Evolutionary conservation across 164 flowering plant species (phyloP), one percentile per base, ranked within the genome.

Genomic region (Houttuynia cordata): DNA sequence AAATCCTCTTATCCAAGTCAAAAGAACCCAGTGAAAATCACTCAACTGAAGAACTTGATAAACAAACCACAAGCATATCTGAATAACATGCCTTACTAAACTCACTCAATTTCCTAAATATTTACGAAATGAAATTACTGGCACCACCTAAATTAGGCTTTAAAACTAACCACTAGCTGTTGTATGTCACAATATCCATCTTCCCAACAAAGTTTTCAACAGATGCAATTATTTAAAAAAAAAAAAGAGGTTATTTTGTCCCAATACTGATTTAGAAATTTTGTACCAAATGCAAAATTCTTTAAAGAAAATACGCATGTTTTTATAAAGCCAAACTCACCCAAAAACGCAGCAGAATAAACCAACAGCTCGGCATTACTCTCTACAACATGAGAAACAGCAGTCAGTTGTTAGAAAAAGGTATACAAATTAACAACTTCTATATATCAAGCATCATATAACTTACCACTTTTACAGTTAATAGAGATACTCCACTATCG

Each of bases 311-410:
- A 13, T 8, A 8, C 34, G 4, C 6, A 30, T 6, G 37, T 30
- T 30, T 30, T 30, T 30, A 30, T 30, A 56, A 30, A 58, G 25
- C 52, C 47, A 41, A 39, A 79, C 99, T 84, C 69, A 94, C 97
- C 99, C 99, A 94, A 69, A 85, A 94, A 63, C 96, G 96, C 74
- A 91, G 69, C 21, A 94, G 89, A 74, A 94, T 85, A 81, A 88
- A 94, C 99, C 99, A 94, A 53, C 81, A 74, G 63, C 84, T 90
- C 15, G 99, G 96, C 99, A 93, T 93, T 70, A 94, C 95, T 74
- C 97, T 85, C 99, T 94, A 69, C 73, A 78, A 73, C 56, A 67
- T 52, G 24, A 45, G 39, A 62, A 21, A 70, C 17, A 65, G 23
- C 49, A 39, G 17, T 17, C 14, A 14, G 45, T 22, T 13, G 37